Evolutionary conservation across 1,284 basidiomycete genomes (phyloP).

Genomic region (Melampsora abietis-canadensis): DNA sequence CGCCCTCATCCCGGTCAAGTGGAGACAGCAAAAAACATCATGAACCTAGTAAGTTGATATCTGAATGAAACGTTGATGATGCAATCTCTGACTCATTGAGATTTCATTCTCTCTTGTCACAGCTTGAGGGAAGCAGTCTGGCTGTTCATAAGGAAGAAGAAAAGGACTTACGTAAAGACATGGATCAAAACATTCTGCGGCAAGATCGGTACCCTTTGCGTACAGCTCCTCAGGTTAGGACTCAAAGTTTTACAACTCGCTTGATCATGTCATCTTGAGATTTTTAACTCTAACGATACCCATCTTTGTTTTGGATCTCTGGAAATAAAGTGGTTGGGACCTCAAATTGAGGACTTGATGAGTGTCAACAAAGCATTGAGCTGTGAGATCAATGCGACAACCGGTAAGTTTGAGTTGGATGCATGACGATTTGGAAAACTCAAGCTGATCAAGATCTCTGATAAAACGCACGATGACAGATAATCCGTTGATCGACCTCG

Average conservation of each 20-base stretch:
- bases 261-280: neutral
- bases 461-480: conserved; percentile 57
- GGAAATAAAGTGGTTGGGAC: conserved; percentile 65
- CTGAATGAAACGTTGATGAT: conserved; percentile 17
- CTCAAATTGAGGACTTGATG: conserved; percentile 76
- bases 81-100: neutral
- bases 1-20: conserved; percentile 85
- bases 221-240: conserved; percentile 65
- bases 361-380: conserved; percentile 64
- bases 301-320: neutral
- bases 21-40: conserved; percentile 68
- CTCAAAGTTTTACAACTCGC: neutral
- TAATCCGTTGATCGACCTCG: conserved; percentile 69
- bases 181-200: conserved; percentile 67
- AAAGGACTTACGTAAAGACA: conserved; percentile 62
- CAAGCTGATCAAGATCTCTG: no score
- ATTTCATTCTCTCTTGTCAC: neutral
- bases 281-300: neutral
- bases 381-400: conserved; percentile 80
- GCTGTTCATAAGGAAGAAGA: conserved; percentile 63
- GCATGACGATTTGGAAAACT: no score
- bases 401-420: neutral
- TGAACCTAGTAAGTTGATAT: conserved; percentile 56
- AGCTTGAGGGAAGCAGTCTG: conserved; percentile 67
- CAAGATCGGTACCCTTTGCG: conserved; percentile 77